Evolutionary conservation across 305 asterid species (phyloP).

Genomic region (Fraxinus latifolia): DNA sequence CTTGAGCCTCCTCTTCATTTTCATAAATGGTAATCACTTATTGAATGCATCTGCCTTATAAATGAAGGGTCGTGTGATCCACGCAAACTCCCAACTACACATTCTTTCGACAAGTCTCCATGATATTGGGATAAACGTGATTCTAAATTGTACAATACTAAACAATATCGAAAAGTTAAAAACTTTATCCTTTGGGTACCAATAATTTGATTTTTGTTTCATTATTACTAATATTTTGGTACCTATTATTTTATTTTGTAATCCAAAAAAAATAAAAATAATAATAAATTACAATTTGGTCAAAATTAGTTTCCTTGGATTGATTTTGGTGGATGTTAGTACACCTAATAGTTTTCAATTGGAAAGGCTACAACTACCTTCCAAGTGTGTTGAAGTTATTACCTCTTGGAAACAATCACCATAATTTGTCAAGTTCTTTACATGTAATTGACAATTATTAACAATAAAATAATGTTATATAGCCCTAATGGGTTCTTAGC

Average conservation of each 20-base stretch:
- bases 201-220: too few relatives aligned
- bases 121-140: neutral
- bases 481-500: neutral
- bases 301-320: neutral
- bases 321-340: neutral
- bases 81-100: neutral
- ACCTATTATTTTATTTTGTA: neutral
- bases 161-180: neutral
- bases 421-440: neutral
- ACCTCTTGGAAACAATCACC: neutral
- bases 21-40: neutral
- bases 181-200: neutral
- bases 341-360: neutral
- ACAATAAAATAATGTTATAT: neutral
- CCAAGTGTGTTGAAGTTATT: neutral
- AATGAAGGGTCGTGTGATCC: neutral
- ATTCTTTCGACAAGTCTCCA: neutral
- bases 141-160: neutral
- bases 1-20: neutral
- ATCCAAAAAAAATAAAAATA: neutral
- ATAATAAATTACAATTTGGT: neutral
- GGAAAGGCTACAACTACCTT: neutral
- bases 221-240: neutral
- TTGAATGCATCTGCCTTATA: neutral
- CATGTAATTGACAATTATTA: neutral